A percentile compares a stretch with the other conserved stretches of the same genome.
These are phyloP conservation scores for Colletotrichum navitas DNA, from an alignment of 2,329 filamentous ascomycete species.

Conservation along the genomic window DNA sequence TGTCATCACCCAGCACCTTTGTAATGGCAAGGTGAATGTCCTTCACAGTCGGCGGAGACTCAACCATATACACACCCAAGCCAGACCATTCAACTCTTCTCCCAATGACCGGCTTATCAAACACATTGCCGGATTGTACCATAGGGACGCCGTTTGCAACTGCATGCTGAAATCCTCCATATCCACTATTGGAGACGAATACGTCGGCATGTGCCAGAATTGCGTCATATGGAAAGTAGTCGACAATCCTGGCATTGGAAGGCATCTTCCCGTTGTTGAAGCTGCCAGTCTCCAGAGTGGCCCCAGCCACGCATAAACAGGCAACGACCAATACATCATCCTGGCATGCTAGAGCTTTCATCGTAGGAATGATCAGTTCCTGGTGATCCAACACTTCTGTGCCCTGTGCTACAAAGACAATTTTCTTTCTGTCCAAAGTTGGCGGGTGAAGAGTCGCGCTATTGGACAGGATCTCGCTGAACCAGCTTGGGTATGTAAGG, in stretches of 20 bases:
- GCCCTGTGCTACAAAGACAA: constrained; percentile 63
- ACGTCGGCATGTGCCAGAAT: constrained; percentile 59
- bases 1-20: constrained; percentile 41
- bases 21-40: constrained; percentile 42
- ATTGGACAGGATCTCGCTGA: constrained; percentile 54
- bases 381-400: constrained; percentile 56
- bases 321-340: constrained; percentile 53
- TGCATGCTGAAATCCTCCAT: constrained; percentile 60
- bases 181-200: constrained; percentile 63
- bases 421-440: constrained; percentile 47
- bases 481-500: constrained; percentile 58
- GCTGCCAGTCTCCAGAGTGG: neutral
- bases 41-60: constrained; percentile 49
- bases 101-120: constrained; percentile 52
- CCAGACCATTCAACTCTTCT: constrained; percentile 44
- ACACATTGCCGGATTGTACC: constrained; percentile 58
- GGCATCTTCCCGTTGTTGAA: constrained; percentile 50
- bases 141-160: constrained; percentile 61
- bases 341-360: constrained; percentile 55
- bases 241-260: constrained; percentile 57
- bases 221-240: constrained; percentile 63
- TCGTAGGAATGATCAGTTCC: constrained; percentile 59
- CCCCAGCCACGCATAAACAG: constrained; percentile 11
- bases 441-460: neutral
- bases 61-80: constrained; percentile 34